Evolutionary conservation across 805 yeast genomes (phyloP), one percentile per base, ranked within the genome.

Genomic region (Spathaspora boniae): DNA sequence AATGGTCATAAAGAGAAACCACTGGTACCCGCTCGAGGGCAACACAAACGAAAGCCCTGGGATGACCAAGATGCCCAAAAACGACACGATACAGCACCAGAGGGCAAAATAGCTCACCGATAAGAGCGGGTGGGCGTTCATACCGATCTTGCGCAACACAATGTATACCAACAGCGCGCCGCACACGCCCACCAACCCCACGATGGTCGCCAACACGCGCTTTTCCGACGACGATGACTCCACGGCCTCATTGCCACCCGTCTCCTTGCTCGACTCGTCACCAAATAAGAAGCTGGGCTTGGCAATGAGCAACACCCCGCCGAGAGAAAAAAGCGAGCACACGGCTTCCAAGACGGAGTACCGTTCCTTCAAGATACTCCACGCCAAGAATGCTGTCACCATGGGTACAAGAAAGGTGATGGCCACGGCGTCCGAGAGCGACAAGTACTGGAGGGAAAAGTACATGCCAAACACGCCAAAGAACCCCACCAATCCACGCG

Each of bases 381-480:
- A 80, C 0, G 96, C 95, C 36, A 82, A 57, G 16, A 86, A 57
- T 0, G 87, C 84, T 0, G 95, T 83, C 12, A 83, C 72, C 36
- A 84, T 70, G 0, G 97, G 97, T 0, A 79, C 68, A 48, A 88
- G 57, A 46, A 88, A 88, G 2, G 91, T 78, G 33, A 88, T 80
- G 11, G 84, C 81, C 1, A 86, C 80, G 0, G 94, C 85, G 51
- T 88, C 96, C 8, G 89, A 80, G 5, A 88, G 71, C 33, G 86
- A 74, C 30, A 88, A 65, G 48, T 82, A 85, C 60, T 77, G 70
- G 44, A 88, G 62, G 1, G 95, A 77, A 53, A 69, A 85, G 56
- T 86, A 88, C 51, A 84, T 65, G 4, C 91, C 82, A 50, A 81
- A 81, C 5, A 87, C 94, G 3, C 95, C 95, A 38, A 82, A 54